Percentiles rank a stretch among this genome's conserved stretches.
Evolutionary conservation across 2,329 filamentous ascomycete genomes (phyloP).

Genomic region (Penicillium hesseltinei): DNA sequence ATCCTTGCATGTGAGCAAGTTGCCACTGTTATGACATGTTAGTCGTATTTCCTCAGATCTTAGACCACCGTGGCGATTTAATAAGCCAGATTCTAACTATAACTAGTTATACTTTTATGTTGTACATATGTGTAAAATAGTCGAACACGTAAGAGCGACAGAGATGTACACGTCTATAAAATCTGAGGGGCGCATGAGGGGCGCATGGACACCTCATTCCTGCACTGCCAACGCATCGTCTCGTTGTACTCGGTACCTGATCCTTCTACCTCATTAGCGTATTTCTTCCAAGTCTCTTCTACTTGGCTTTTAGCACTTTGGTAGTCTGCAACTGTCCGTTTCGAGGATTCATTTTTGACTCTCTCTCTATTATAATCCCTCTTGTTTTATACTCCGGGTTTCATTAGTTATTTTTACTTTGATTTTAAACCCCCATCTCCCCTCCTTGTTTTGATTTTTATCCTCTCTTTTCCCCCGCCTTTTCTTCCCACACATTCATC

Average conservation of each 20-base stretch:
- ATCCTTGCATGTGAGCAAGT: slow-evolving; percentile 4
- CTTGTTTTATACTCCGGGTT: slow-evolving; percentile 5
- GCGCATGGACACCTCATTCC: slow-evolving; percentile 27
- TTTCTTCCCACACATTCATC: slow-evolving; percentile 12
- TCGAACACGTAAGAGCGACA: background rate
- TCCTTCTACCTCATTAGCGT: too few species aligned
- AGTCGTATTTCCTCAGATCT: background rate
- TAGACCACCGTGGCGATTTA: background rate
- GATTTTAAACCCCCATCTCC: slow-evolving; percentile 4
- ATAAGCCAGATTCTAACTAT: background rate
- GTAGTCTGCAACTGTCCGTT: slow-evolving; percentile 31
- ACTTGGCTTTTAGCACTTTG: slow-evolving; percentile 8
- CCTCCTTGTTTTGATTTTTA: slow-evolving; percentile 4
- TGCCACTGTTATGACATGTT: background rate
- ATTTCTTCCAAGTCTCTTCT: background rate
- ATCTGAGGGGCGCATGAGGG: slow-evolving; percentile 30
- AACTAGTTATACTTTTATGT: background rate
- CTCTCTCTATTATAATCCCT: background rate
- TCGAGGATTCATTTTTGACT: slow-evolving; percentile 25
- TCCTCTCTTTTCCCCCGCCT: background rate
- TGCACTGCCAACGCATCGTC: slow-evolving; percentile 35
- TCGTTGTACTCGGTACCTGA: slow-evolving; percentile 21
- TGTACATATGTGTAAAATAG: background rate
- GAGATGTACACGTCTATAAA: slow-evolving; percentile 5
- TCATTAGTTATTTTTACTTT: slow-evolving; percentile 5